A percentile compares a stretch with the other conserved stretches of the same genome.
phyloP scores from a whole-genome alignment of 2,329 filamentous ascomycete species.

The Fusarium drepaniforme region DNA sequence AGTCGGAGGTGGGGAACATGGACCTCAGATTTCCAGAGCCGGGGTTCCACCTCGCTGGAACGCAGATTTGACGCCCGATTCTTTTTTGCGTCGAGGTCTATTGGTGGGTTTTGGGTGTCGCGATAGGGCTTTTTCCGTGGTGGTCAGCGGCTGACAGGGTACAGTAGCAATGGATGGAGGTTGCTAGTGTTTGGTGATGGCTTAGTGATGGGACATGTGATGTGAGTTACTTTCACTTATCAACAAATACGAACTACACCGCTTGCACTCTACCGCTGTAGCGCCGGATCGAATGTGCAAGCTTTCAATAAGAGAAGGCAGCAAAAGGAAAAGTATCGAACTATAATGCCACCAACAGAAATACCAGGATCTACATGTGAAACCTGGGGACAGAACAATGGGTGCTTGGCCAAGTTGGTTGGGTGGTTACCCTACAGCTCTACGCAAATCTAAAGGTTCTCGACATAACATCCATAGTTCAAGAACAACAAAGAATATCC shows the following conservation, averaged over 20 bases:
- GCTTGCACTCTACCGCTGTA: neutral
- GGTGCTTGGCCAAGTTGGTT: neutral
- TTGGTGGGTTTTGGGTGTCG: constrained; percentile 14
- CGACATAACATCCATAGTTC: neutral
- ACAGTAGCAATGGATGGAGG: neutral
- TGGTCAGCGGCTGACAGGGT: constrained; percentile 33
- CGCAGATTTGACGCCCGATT: constrained; percentile 17
- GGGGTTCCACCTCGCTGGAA: constrained; percentile 1
- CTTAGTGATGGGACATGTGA: constrained; percentile 10
- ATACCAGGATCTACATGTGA: neutral
- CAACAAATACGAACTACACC: neutral
- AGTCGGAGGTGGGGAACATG: constrained; percentile 30
- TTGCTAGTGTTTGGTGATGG: neutral
- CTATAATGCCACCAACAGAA: constrained; percentile 8
- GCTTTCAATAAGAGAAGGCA: neutral
- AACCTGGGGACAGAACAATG: neutral
- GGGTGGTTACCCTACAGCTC: neutral
- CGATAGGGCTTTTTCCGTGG: constrained; percentile 14
- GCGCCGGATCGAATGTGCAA: neutral
- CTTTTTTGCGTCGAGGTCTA: constrained; percentile 24
- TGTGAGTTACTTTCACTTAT: constrained; percentile 12
- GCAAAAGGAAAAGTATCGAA: neutral
- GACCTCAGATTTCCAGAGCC: neutral
- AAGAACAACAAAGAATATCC: neutral
- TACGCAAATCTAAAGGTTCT: neutral